Evolutionary conservation across 441 rosid species (phyloP).

Genomic region (Gossypium gossypioides): DNA sequence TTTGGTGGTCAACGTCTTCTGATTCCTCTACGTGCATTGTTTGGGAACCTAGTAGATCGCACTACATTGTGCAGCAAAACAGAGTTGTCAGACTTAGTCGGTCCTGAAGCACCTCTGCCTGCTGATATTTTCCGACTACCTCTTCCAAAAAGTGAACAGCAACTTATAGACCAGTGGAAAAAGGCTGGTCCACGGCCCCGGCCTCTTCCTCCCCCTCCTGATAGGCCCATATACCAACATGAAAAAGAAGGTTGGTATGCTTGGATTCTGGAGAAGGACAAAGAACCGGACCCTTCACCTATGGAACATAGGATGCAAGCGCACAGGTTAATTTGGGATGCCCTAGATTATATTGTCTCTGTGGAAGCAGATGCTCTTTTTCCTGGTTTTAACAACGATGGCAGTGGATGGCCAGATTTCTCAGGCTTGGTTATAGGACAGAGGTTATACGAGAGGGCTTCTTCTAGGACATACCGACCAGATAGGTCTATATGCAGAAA

Average conservation of each 20-base stretch:
- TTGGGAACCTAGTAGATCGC: constrained; percentile 62
- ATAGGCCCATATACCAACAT: constrained; percentile 76
- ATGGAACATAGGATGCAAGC: constrained; percentile 73
- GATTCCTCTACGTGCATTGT: constrained; percentile 88
- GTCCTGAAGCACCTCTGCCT: constrained; percentile 73
- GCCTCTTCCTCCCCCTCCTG: constrained; percentile 99
- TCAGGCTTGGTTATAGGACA: constrained; percentile 97
- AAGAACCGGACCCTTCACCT: constrained; percentile 72
- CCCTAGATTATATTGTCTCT: constrained; percentile 82
- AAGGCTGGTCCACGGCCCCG: constrained; percentile 95
- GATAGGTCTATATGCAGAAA: constrained; percentile 49
- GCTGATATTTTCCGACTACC: constrained; percentile 36
- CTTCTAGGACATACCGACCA: constrained; percentile 64
- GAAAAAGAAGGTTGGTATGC: constrained; percentile 99
- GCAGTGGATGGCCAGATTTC: constrained; percentile 86
- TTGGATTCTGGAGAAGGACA: constrained; percentile 71
- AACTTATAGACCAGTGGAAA: constrained; percentile 78
- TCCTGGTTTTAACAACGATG: constrained; percentile 87
- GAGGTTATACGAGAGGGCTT: constrained; percentile 74
- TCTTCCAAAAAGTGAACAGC: constrained; percentile 53
- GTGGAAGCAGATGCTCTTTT: constrained; percentile 86
- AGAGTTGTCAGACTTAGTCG: constrained; percentile 65
- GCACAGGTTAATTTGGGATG: constrained; percentile 88
- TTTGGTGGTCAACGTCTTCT: constrained; percentile 92
- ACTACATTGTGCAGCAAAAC: constrained; percentile 63